Evolutionary conservation across 1,139 yeast genomes (phyloP).

Genomic region (Wickerhamomyces sp.): DNA sequence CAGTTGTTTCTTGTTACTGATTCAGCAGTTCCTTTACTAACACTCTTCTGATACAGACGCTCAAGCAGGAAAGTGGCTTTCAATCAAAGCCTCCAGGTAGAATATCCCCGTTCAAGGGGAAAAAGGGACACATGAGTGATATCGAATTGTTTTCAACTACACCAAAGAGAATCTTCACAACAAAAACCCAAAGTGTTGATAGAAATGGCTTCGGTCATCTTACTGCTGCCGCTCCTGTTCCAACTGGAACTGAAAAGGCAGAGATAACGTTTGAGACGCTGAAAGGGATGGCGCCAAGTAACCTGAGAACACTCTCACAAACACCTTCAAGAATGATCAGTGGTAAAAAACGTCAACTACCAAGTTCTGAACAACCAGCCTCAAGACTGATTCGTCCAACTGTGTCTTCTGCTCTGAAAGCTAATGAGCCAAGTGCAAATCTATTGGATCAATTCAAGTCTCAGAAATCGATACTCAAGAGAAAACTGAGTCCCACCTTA

Average conservation of each 20-base stretch:
- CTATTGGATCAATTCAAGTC: constrained; percentile 15
- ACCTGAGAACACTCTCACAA: constrained; percentile 1
- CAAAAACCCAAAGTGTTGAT: constrained; percentile 20
- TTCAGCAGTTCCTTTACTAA: not conserved
- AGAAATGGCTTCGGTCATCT: constrained; percentile 5
- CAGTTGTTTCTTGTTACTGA: no score
- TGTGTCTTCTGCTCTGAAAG: constrained; percentile 4
- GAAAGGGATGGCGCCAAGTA: constrained; percentile 16
- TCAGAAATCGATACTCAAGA: constrained; percentile 16
- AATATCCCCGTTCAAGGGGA: constrained; percentile 22
- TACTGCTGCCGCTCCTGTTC: not conserved
- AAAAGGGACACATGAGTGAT: constrained; percentile 8
- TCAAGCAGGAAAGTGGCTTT: not conserved
- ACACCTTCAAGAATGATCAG: constrained; percentile 22
- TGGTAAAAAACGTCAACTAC: constrained; percentile 5
- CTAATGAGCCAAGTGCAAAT: constrained; percentile 14
- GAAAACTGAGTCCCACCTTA: constrained; percentile 10
- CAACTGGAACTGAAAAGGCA: constrained; percentile 1
- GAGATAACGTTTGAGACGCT: constrained; percentile 13
- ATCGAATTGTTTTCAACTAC: constrained; percentile 17
- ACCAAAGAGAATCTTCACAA: constrained; percentile 13
- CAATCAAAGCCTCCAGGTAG: constrained; percentile 20
- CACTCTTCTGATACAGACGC: not conserved
- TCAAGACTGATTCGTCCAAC: constrained; percentile 11
- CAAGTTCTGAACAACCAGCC: constrained; percentile 20